A percentile compares a stretch with the other conserved stretches of the same genome.
phyloP scores from a whole-genome alignment of 441 rosid genomes.

The Erysimum cheiri region DNA sequence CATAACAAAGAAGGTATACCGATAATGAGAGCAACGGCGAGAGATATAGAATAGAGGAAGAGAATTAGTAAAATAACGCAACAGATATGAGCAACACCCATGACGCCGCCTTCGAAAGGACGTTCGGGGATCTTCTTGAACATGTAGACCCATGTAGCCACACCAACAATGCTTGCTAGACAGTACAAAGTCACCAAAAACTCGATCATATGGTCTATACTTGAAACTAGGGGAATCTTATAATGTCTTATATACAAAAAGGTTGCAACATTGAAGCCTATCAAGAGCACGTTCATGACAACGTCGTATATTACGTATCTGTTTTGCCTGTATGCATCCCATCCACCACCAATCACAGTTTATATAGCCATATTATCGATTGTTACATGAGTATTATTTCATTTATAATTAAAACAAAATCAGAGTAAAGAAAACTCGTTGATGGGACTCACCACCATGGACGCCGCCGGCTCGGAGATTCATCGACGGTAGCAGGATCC shows the following conservation, averaged over 20 bases:
- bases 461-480: constrained; percentile 1
- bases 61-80: background rate
- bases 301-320: background rate
- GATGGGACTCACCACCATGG: constrained; percentile 12
- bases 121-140: constrained; percentile 1
- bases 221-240: background rate
- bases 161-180: background rate
- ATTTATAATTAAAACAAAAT: background rate
- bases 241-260: constrained; percentile 7
- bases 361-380: background rate
- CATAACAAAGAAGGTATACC: background rate
- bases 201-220: background rate
- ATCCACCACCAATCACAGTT: background rate
- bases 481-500: background rate
- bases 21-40: background rate
- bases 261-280: constrained; percentile 2
- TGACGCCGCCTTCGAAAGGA: constrained; percentile 13
- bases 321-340: constrained; percentile 2
- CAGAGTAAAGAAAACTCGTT: background rate
- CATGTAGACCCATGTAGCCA: background rate
- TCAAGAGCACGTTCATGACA: constrained; percentile 8
- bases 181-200: background rate
- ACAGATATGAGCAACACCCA: background rate
- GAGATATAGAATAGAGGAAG: background rate
- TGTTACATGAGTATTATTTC: background rate